Evolutionary conservation across 140 eudicot species (phyloP), one percentile per base, ranked within the genome.

Genomic region (Anethum foeniculum): DNA sequence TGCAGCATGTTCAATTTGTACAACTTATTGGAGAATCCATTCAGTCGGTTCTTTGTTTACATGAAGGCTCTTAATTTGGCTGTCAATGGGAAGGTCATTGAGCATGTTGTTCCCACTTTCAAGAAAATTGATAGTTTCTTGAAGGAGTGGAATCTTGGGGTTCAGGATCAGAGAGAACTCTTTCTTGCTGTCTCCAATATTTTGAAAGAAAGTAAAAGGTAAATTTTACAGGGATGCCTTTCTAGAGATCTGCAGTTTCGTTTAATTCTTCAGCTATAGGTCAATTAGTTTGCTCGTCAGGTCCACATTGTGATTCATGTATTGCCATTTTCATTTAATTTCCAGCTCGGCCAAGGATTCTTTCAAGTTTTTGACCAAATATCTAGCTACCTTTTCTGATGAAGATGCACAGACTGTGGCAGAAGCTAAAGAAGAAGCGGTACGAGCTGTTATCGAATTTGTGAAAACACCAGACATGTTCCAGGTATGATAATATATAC

Each of bases 391-490:
- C 18, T 92, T 92, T 79, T 85, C 93, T n/a, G 88, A 82, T 69
- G 96, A 92, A 64, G 94, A 88, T 81, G 86, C 86, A 68, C 43
- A 74, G 64, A 80, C 84, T 7, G 38, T 91, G 82, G 74, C 80
- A 73, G 96, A 92, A 83, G 93, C 96, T 34, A 92, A 90, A 88
- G 98, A 92, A 79, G 91, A 86, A 81, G 98, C 97, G 39, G 93
- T 86, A 41, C 86, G 82, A 75, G 83, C 96, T 32, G 76, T 89
- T 77, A 71, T 94, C 74, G 96, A 92, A 38, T 94, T 94, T 89
- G 93, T 94, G 27, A 94, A 88, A 88, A 81, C 96, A 41, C 90
- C 96, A 65, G 93, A 94, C 78, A 83, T 87, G 96, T 94, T 85
- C 85, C 97, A 92, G 97, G 98, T 92, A 91, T 58, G 14, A 47